Evolutionary conservation across 345 rosid genomes (phyloP).

Genomic region (Heritiera fomes): DNA sequence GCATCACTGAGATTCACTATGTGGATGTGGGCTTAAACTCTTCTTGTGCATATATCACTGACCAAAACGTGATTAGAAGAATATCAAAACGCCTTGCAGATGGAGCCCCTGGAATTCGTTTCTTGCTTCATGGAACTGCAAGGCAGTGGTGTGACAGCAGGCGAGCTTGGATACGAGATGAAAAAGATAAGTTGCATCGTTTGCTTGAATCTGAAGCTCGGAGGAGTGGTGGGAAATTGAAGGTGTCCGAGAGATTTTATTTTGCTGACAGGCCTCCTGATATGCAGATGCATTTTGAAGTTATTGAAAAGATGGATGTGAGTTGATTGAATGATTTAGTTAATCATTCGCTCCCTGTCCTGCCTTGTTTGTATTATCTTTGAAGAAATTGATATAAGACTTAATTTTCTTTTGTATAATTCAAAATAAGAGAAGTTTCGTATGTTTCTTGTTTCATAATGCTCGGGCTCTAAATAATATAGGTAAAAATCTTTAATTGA

Average conservation of each 20-base stretch:
- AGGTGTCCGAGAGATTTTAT: conserved; percentile 62
- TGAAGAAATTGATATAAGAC: not conserved
- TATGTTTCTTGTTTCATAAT: not conserved
- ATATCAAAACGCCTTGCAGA: conserved; percentile 42
- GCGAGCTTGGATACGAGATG: conserved; percentile 58
- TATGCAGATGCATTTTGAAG: conserved; percentile 84
- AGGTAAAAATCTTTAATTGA: not conserved
- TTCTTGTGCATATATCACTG: conserved; percentile 69
- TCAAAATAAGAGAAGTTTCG: not conserved
- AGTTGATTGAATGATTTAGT: conserved; percentile 27
- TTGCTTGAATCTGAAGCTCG: conserved; percentile 52
- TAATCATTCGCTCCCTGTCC: not conserved
- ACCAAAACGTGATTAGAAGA: conserved; percentile 43
- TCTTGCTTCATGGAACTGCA: conserved; percentile 83
- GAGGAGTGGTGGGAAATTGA: conserved; percentile 45
- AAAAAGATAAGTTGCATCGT: conserved; percentile 55
- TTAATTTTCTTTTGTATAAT: not conserved
- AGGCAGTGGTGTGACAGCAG: conserved; percentile 80
- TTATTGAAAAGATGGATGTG: conserved; percentile 70
- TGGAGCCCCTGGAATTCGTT: conserved; percentile 37
- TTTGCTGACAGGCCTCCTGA: conserved; percentile 57
- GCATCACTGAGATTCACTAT: conserved; percentile 69
- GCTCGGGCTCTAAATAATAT: not conserved
- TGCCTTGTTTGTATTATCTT: not conserved
- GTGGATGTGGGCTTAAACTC: conserved; percentile 84